Evolutionary conservation across 495 filamentous ascomycete genomes (phyloP).

Genomic region (Penicillium nucicola): DNA sequence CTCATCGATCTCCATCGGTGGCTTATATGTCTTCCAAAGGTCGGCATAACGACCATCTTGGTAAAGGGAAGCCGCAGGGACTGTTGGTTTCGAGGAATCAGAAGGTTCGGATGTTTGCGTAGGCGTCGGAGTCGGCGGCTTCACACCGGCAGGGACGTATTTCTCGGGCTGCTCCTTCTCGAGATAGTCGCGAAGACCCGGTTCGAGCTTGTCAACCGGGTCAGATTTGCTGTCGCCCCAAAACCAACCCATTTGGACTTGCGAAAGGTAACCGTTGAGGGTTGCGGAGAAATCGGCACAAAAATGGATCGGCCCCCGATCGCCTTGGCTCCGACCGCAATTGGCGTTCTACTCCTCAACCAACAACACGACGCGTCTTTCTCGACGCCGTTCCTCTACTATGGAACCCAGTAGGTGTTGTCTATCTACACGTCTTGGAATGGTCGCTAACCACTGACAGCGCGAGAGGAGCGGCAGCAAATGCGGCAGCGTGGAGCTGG

Average conservation of each 20-base stretch:
- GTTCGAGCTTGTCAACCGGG: constrained; percentile 78
- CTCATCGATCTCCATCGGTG: constrained; percentile 58
- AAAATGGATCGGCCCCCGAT: constrained; percentile 27
- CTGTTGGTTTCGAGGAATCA: constrained; percentile 41
- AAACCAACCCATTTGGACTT: constrained; percentile 62
- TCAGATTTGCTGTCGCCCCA: constrained; percentile 58
- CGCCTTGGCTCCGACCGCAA: constrained; percentile 21
- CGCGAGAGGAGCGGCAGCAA: constrained; percentile 52
- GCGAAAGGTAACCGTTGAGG: background rate
- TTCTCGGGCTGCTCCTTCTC: constrained; percentile 76
- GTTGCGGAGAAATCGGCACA: constrained; percentile 31
- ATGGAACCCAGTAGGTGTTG: constrained; percentile 44
- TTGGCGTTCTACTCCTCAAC: constrained; percentile 16
- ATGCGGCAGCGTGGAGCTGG: constrained; percentile 60
- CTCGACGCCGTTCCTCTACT: constrained; percentile 32
- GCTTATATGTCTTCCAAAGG: constrained; percentile 85
- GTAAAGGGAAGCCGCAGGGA: constrained; percentile 57
- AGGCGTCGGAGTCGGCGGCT: constrained; percentile 18
- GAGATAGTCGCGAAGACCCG: constrained; percentile 79
- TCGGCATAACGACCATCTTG: constrained; percentile 89
- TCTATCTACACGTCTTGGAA: background rate
- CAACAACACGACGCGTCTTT: constrained; percentile 34
- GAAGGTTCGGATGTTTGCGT: constrained; percentile 15
- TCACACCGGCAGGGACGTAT: constrained; percentile 50
- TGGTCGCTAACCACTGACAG: constrained; percentile 30